These are phyloP conservation scores for Aschersonia sp. DNA, from an alignment of 2,329 filamentous ascomycete genomes.

Conservation along the genomic window DNA sequence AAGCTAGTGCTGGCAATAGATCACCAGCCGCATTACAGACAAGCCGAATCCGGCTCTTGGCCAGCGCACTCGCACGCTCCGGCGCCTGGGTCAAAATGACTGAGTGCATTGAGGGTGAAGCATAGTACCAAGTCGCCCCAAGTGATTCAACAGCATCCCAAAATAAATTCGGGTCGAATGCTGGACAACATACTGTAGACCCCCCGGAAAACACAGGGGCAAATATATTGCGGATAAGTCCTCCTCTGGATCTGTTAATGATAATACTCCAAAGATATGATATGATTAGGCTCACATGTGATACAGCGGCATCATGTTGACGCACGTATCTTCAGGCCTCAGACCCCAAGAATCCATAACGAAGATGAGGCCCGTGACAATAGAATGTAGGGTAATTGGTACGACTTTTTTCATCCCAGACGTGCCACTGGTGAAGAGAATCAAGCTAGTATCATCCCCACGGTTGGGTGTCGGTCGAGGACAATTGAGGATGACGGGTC, in stretches of 20 bases:
- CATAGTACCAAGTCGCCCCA: conserved; percentile 41
- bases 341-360: conserved; percentile 40
- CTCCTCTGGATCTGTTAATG: conserved; percentile 22
- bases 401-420: conserved; percentile 45
- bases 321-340: conserved; percentile 28
- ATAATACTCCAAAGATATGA: neutral
- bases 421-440: conserved; percentile 43
- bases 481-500: neutral
- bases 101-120: conserved; percentile 41
- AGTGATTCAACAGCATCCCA: conserved; percentile 36
- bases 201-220: conserved; percentile 38
- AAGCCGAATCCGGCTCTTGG: conserved; percentile 30
- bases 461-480: conserved; percentile 19
- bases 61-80: conserved; percentile 22
- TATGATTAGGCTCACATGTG: conserved; percentile 30
- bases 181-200: conserved; percentile 36
- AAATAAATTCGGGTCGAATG: conserved; percentile 39
- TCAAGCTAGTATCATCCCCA: conserved; percentile 31
- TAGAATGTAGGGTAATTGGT: conserved; percentile 33
- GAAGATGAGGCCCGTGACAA: conserved; percentile 34
- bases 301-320: conserved; percentile 47
- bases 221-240: conserved; percentile 38
- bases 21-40: conserved; percentile 41
- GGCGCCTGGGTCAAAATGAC: conserved; percentile 33
- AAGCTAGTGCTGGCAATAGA: conserved; percentile 34